Conservation (phyloP, 169 alveolate species). For the Plasmodium reichenowi region DNA sequence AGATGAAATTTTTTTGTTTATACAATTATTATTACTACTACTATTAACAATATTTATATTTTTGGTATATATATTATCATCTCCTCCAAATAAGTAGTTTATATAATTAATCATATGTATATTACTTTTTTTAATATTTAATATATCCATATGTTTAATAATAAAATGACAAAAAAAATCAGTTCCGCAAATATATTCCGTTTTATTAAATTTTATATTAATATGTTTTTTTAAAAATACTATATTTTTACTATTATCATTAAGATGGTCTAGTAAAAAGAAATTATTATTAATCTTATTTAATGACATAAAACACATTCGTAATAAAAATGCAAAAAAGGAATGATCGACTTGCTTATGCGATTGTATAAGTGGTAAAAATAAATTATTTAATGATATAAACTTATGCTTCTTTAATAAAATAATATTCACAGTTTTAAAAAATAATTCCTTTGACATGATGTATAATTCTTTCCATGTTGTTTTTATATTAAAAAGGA, state of each 20-base stretch:
- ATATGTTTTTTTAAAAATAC: slow-evolving; percentile 1
- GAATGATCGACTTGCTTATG: slow-evolving; percentile 76
- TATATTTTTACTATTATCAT: slow-evolving; percentile 3
- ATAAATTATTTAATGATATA: slow-evolving; percentile 32
- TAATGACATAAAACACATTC: slow-evolving; percentile 57
- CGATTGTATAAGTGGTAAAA: slow-evolving; percentile 42
- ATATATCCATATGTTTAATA: slow-evolving; percentile 17
- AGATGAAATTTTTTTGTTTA: slow-evolving; percentile 5
- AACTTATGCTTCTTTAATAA: slow-evolving; percentile 43
- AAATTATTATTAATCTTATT: slow-evolving; percentile 2
- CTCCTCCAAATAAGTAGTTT: slow-evolving; percentile 20
- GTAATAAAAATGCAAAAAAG: slow-evolving; percentile 53
- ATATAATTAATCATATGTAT: slow-evolving; percentile 28
- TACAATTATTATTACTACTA: background rate
- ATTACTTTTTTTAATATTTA: slow-evolving; percentile 30
- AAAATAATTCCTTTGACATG: slow-evolving; percentile 62
- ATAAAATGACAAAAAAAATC: slow-evolving; percentile 42
- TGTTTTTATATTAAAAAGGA: slow-evolving; percentile 66
- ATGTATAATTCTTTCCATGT: slow-evolving; percentile 75
- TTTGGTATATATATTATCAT: background rate
- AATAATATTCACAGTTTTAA: slow-evolving; percentile 62
- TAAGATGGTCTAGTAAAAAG: background rate
- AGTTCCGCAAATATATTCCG: background rate
- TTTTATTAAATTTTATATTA: slow-evolving; percentile 7
- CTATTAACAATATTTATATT: too few species aligned